Base-by-base conservation (phyloP, 2,329 filamentous ascomycete genomes). In the Xylaria sp. region DNA sequence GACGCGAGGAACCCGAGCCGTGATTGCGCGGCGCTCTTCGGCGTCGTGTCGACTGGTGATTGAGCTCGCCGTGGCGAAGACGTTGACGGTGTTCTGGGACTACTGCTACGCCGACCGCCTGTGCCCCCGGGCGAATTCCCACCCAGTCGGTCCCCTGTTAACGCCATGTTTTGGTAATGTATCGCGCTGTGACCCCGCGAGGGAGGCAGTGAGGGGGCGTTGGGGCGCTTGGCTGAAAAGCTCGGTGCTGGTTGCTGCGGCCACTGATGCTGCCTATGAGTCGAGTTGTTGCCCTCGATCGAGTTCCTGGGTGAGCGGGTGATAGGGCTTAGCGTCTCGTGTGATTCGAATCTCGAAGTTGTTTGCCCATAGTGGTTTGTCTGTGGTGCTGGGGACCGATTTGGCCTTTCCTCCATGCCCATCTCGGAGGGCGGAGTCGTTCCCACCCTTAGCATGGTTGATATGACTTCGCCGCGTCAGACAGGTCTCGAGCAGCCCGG, bases 1-100 rank as follows among this genome's bases (percentile, higher is more conserved):
- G 81, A 79, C 2, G 78, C 72, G 46, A 85, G 72, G 65, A 83
- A 81, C 38, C 78, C 77, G 62, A 84, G 78, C 31, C 77, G 80
- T 41, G 78, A 80, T 46, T 70, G 70, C 10, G 71, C 63, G 43
- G 71, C 48, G 46, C 69, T 75, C 58, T 78, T 78, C 9, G 78
- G 72, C 13, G 77, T 76, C 4, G 72, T 70, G 10, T 67, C 63
- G 38, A 41, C 53, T 13, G 62, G 64, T 47, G 66, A 76, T 71
- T 56, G 72, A 61, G 63, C 47, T 31, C 66, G 68, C 27, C 64
- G 62, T 68, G 10, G 37, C 10, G 51, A 75, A 64, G 68, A 76
- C 13, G 74, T 3, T 25, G 21, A 51, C 4, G 47, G 76, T 52
- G 73, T 76, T 46, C 70, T 72, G 40, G 62, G 56, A 46, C 71